A percentile compares a stretch with the other conserved stretches of the same genome.
Evolutionary conservation across 345 rosid genomes (phyloP).

Genomic region (Physaria fendleri): DNA sequence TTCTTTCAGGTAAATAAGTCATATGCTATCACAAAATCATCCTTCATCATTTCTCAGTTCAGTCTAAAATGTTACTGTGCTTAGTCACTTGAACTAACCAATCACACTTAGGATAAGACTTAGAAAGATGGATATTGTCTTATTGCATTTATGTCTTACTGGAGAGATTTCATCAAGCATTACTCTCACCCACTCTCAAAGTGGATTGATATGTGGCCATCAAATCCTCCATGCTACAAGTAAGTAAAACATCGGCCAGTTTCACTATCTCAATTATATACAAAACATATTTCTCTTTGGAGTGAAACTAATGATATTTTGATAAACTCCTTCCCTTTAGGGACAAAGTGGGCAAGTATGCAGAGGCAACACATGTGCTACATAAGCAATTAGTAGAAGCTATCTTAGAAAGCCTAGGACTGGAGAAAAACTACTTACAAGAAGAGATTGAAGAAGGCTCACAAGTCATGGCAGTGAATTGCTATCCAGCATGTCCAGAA

Average conservation of each 20-base stretch:
- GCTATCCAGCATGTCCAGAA: constrained; percentile 53
- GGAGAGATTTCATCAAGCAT: constrained; percentile 68
- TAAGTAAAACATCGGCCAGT: constrained; percentile 16
- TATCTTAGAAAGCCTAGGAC: constrained; percentile 44
- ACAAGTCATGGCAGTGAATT: constrained; percentile 53
- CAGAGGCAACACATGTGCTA: constrained; percentile 38
- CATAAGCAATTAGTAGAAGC: constrained; percentile 39
- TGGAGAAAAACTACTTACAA: constrained; percentile 36
- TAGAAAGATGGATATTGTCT: constrained; percentile 26
- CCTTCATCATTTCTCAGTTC: constrained; percentile 7
- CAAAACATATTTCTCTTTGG: not conserved
- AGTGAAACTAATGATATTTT: not conserved
- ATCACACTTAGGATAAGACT: constrained; percentile 3
- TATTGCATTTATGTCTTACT: constrained; percentile 32
- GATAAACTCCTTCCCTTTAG: constrained; percentile 16
- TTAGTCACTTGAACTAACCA: constrained; percentile 15
- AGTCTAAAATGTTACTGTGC: not conserved
- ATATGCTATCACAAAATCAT: not conserved
- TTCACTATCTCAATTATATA: not conserved
- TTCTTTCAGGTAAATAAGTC: constrained; percentile 29
- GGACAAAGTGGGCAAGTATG: constrained; percentile 48
- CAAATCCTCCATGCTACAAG: constrained; percentile 56
- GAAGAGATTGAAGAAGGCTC: constrained; percentile 42
- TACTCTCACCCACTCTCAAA: constrained; percentile 53
- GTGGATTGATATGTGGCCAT: constrained; percentile 60